Evolutionary conservation across 2,329 filamentous ascomycete species (phyloP), one percentile per base, ranked within the genome.

Genomic region (Verticillium albo-atrum): DNA sequence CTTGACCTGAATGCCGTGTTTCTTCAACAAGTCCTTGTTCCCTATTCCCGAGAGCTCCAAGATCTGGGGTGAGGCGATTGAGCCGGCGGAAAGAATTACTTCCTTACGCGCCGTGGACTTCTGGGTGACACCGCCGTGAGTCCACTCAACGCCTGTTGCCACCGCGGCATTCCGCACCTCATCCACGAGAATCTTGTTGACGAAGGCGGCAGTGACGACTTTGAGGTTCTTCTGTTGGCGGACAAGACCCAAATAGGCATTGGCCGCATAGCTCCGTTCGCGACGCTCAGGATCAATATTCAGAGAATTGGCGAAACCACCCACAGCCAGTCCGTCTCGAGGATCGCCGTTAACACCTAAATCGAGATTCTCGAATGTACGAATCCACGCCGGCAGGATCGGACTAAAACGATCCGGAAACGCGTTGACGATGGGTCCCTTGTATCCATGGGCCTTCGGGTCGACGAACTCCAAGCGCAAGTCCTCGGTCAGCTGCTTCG

Each of bases 11-110:
- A 75, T 68, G 4, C 65, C 68, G 6, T 68, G 65, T 55, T 68
- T 65, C 14, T 67, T 61, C 0, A 80, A 65, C 6, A 76, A 65
- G 0, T 54, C 58, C 35, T 63, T 65, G 53, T 77, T 73, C 4
- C 86, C 86, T 42, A 89, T 77, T 0, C 86, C 86, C 0, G 84
- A 87, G 2, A 87, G 72, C 63, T 89, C 85, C n/a, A 83, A 77
- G 17, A 85, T 73, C 69, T 82, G 84, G 5, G 80, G 86, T 10
- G 82, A 85, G 66, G 81, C 79, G 47, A 83, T 73, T 28, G 77
- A 80, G 0, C 87, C 87, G 1, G 84, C 84, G 4, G 81, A 80
- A 2, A 89, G 69, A 37, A 89, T 78, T 12, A 88, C 77, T 64
- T 89, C 86, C 56, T 69, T 63, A 0, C 60, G 61, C 0, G 71